phyloP scores from a whole-genome alignment of 768 basidiomycete genomes.

The Leccinum fibrillosum region DNA sequence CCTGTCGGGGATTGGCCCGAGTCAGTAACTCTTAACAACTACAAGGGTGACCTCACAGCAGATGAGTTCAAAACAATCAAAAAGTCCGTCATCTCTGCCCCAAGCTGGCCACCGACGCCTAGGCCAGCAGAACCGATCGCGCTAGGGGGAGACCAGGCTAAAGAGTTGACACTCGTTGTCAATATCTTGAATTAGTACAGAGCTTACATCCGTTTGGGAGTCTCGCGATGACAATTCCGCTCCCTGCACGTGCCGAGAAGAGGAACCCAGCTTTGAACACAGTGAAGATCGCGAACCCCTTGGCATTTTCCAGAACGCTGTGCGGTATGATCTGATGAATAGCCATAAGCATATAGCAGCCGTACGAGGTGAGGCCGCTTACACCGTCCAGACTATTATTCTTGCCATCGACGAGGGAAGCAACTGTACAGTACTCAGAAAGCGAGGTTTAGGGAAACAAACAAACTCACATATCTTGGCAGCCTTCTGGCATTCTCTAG shows the following conservation, averaged over 20 bases:
- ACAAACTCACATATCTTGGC: slow-evolving; percentile 71
- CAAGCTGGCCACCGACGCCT: slow-evolving; percentile 81
- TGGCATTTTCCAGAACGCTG: slow-evolving; percentile 52
- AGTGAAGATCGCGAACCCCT: slow-evolving; percentile 88
- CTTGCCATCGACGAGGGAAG: slow-evolving; percentile 75
- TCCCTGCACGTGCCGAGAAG: slow-evolving; percentile 76
- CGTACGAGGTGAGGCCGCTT: slow-evolving; percentile 16
- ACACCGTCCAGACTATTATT: slow-evolving; percentile 87
- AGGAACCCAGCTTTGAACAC: slow-evolving; percentile 71
- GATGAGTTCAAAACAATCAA: slow-evolving; percentile 83
- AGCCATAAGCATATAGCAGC: neutral
- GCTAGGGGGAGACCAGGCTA: slow-evolving; percentile 91
- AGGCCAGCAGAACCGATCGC: slow-evolving; percentile 93
- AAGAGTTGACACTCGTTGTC: slow-evolving; percentile 43
- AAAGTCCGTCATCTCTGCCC: slow-evolving; percentile 90
- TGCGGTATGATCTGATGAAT: slow-evolving; percentile 50
- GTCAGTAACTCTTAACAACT: slow-evolving; percentile 3
- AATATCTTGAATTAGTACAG: neutral
- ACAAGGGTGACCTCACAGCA: slow-evolving; percentile 46
- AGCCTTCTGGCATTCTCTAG: slow-evolving; percentile 85
- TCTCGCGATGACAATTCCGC: slow-evolving; percentile 85
- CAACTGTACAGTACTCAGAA: slow-evolving; percentile 45
- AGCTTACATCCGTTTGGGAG: slow-evolving; percentile 76
- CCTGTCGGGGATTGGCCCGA: slow-evolving; percentile 35
- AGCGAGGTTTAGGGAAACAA: neutral